Percentiles rank a stretch among this genome's conserved stretches.
Conservation (phyloP, 768 basidiomycete species). For the Mycena vitilis region DNA sequence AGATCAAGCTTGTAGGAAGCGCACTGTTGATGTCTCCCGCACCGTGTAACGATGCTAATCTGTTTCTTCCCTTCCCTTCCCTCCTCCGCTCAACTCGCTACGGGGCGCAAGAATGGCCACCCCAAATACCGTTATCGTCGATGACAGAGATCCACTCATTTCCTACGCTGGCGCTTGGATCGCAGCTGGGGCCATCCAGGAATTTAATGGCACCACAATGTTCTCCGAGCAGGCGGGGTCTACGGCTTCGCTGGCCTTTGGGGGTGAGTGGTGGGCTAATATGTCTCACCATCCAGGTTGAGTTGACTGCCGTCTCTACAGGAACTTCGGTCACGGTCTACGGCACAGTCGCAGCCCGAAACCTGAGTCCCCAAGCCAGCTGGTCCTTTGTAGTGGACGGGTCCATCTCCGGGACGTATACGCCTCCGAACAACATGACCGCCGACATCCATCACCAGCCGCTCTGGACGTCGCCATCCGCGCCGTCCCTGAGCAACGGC, state of each 20-base stretch:
- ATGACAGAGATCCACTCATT: background rate
- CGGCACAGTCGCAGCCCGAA: constrained; percentile 7
- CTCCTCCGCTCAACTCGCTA: background rate
- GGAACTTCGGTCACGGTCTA: constrained; percentile 1
- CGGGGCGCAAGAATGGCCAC: background rate
- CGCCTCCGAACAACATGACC: background rate
- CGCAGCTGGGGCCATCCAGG: background rate
- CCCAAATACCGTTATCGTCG: background rate
- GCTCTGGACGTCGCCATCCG: constrained; percentile 9
- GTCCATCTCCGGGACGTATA: background rate
- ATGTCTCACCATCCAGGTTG: background rate
- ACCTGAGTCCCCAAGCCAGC: background rate
- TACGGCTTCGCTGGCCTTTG: background rate
- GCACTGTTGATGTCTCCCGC: too few relatives aligned
- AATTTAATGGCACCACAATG: background rate
- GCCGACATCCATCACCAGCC: background rate
- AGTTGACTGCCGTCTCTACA: background rate
- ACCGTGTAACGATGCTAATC: too few relatives aligned
- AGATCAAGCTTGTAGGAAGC: too few relatives aligned
- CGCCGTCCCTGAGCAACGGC: background rate
- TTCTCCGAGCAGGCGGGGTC: background rate
- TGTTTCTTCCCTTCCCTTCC: too few relatives aligned
- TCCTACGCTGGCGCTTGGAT: background rate
- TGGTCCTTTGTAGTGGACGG: constrained; percentile 6
- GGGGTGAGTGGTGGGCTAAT: background rate